Evolutionary conservation across 148 eudicot species (phyloP).

Genomic region (Diospyros kaki): DNA sequence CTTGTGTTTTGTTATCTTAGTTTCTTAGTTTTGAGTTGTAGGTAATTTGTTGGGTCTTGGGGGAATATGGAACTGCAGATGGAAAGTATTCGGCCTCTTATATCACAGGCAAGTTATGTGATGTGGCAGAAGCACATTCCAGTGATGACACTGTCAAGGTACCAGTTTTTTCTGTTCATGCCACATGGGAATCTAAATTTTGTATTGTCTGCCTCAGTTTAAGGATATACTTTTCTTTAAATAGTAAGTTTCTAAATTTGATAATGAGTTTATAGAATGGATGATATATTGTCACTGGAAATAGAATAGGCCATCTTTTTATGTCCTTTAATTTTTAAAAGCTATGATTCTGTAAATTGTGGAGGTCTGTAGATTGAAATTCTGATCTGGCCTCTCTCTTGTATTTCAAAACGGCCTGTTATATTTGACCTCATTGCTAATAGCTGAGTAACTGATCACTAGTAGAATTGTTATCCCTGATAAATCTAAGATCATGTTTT

Average conservation of each 20-base stretch:
- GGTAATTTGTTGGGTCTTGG: slow-evolving; percentile 99
- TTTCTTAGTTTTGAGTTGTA: slow-evolving; percentile 20
- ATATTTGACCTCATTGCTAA: too few species aligned
- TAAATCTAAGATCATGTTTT: too few species aligned
- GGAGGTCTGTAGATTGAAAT: background rate
- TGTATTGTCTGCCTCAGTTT: background rate
- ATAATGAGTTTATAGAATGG: background rate
- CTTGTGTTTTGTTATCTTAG: slow-evolving; percentile 7
- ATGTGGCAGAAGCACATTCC: slow-evolving; percentile 90
- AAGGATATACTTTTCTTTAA: background rate
- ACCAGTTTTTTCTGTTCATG: background rate
- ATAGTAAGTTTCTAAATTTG: too few species aligned
- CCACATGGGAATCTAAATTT: background rate
- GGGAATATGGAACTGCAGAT: slow-evolving; percentile 93
- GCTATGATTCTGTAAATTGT: background rate
- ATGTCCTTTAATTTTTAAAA: background rate
- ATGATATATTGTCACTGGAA: background rate
- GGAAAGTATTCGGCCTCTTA: slow-evolving; percentile 94
- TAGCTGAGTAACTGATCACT: too few species aligned
- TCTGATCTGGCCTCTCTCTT: background rate
- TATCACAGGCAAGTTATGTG: slow-evolving; percentile 86
- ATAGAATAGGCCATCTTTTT: background rate
- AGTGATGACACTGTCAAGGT: slow-evolving; percentile 95
- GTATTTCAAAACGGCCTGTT: background rate
- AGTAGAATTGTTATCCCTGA: too few species aligned